phyloP scores from a whole-genome alignment of 192 early-diverging fungal genomes.

The Tieghemiomyces parasiticus region DNA sequence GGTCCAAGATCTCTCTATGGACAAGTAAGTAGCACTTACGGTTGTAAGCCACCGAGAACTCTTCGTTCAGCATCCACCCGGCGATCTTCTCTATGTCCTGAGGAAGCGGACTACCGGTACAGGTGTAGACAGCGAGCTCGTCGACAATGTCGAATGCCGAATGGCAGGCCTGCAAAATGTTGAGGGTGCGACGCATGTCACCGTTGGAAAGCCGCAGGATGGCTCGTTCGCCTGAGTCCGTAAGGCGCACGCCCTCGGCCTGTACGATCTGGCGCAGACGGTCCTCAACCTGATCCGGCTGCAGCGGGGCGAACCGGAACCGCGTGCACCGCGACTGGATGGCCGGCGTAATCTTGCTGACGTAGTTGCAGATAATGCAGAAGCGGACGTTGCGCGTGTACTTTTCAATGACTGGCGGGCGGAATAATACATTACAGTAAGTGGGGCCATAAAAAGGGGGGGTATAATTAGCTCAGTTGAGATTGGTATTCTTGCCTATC shows the following conservation, averaged over 20 bases:
- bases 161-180: constrained; percentile 88
- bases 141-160: constrained; percentile 65
- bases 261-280: constrained; percentile 59
- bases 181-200: constrained; percentile 96
- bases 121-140: constrained; percentile 74
- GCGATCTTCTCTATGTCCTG: constrained; percentile 63
- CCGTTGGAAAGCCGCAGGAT: constrained; percentile 72
- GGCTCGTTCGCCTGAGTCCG: constrained; percentile 61
- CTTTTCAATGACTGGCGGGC: constrained; percentile 98
- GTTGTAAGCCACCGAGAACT: constrained; percentile 61
- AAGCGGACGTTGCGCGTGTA: constrained; percentile 97
- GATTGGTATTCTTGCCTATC: too few relatives aligned
- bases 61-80: constrained; percentile 71
- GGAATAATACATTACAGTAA: too few relatives aligned
- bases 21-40: constrained; percentile 22
- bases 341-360: constrained; percentile 93
- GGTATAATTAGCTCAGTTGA: too few relatives aligned
- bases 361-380: constrained; percentile 98
- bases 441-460: too few relatives aligned
- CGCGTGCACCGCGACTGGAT: constrained; percentile 97
- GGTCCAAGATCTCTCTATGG: neutral
- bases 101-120: constrained; percentile 83
- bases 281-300: constrained; percentile 55
- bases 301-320: constrained; percentile 87
- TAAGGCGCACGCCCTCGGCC: constrained; percentile 64